phyloP scores from a whole-genome alignment of 2,329 filamentous ascomycete genomes.

The Fulvia fulva region DNA sequence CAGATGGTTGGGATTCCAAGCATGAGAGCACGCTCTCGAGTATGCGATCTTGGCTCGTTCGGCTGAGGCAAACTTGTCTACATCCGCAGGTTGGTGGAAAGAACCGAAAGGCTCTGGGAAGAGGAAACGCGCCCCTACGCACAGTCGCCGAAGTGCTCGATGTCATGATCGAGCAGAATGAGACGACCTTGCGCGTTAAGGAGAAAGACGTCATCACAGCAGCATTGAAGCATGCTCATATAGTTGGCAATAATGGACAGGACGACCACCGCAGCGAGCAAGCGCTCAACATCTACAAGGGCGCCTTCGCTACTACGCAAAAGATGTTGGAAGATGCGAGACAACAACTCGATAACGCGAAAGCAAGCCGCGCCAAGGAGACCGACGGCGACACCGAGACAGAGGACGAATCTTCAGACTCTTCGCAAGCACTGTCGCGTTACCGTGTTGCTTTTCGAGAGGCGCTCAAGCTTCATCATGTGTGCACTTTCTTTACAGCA shows the following conservation, averaged over 20 bases:
- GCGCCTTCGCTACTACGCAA: conserved; percentile 39
- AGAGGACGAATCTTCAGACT: conserved; percentile 32
- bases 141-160: conserved; percentile 84
- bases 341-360: conserved; percentile 54
- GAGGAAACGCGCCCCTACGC: conserved; percentile 61
- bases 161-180: conserved; percentile 86
- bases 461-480: conserved; percentile 75
- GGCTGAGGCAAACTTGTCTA: conserved; percentile 75
- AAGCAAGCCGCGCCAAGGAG: conserved; percentile 23
- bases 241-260: conserved; percentile 70
- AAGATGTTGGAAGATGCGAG: conserved; percentile 61
- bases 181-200: conserved; percentile 61
- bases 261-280: conserved; percentile 51
- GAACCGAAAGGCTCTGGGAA: conserved; percentile 60
- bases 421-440: conserved; percentile 22
- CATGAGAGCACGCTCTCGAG: conserved; percentile 55
- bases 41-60: conserved; percentile 76
- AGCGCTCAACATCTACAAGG: conserved; percentile 67
- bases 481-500: conserved; percentile 77
- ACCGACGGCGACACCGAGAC: conserved; percentile 28
- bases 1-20: conserved; percentile 62
- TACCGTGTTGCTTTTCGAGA: conserved; percentile 62
- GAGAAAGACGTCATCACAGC: conserved; percentile 65
- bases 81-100: conserved; percentile 76
- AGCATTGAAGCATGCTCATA: conserved; percentile 67